Evolutionary conservation across 2,329 filamentous ascomycete species (phyloP).

Genomic region (Epicoccum nigrum): DNA sequence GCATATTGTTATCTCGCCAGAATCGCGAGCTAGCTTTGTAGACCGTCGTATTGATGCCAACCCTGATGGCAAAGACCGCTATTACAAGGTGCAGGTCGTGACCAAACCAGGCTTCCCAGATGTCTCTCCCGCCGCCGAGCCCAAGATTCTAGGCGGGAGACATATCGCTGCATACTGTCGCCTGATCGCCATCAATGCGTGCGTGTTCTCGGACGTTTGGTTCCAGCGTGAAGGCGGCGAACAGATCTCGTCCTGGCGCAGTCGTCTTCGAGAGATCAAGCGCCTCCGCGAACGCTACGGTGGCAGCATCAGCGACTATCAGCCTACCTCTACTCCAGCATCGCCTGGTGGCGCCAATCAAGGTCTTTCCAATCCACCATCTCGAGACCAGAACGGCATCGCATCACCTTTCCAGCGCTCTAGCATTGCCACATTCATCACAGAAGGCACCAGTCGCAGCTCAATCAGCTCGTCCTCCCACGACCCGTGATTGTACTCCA

Average conservation of each 20-base stretch:
- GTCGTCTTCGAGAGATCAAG: slow-evolving; percentile 83
- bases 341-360: slow-evolving; percentile 26
- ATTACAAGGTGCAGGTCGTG: slow-evolving; percentile 89
- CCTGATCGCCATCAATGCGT: slow-evolving; percentile 88
- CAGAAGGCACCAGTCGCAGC: slow-evolving; percentile 46
- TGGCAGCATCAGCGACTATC: slow-evolving; percentile 16
- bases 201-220: slow-evolving; percentile 94
- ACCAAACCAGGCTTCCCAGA: slow-evolving; percentile 88
- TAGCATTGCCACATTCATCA: slow-evolving; percentile 45
- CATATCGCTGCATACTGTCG: slow-evolving; percentile 86
- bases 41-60: slow-evolving; percentile 56
- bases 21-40: slow-evolving; percentile 77
- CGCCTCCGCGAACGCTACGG: slow-evolving; percentile 70
- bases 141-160: slow-evolving; percentile 84
- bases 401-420: slow-evolving; percentile 42
- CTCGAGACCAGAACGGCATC: slow-evolving; percentile 36
- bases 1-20: slow-evolving; percentile 92
- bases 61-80: slow-evolving; percentile 56
- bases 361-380: slow-evolving; percentile 35
- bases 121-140: slow-evolving; percentile 85
- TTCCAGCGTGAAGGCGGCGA: slow-evolving; percentile 76
- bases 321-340: slow-evolving; percentile 25
- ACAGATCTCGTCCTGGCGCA: slow-evolving; percentile 88
- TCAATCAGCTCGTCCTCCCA: slow-evolving; percentile 46
- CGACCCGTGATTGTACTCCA: slow-evolving; percentile 20